Percentiles rank a stretch among this genome's conserved stretches.
Evolutionary conservation across 2,329 filamentous ascomycete species (phyloP).

Genomic region (Epichloe uncinata): DNA sequence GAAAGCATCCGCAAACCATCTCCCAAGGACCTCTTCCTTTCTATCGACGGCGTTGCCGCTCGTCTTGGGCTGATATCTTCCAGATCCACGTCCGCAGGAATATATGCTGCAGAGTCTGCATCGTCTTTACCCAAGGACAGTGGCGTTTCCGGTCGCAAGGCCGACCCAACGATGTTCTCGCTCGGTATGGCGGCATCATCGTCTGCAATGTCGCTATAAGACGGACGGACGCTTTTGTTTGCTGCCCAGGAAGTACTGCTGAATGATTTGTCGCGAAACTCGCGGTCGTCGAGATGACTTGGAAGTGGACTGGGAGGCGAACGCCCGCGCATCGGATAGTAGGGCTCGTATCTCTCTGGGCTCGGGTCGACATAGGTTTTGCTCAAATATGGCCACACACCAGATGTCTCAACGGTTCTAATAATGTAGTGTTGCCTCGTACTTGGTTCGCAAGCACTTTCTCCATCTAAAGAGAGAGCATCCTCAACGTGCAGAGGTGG

Average conservation of each 20-base stretch:
- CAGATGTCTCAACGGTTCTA: conserved; percentile 27
- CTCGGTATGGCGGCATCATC: conserved; percentile 10
- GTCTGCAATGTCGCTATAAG: conserved; percentile 22
- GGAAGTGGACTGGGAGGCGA: conserved; percentile 40
- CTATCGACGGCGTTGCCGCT: not conserved
- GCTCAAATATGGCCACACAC: conserved; percentile 30
- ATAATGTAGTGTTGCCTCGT: conserved; percentile 22
- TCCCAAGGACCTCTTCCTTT: conserved; percentile 6
- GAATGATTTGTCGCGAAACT: conserved; percentile 16
- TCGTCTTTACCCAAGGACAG: not conserved
- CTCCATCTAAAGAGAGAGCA: conserved; percentile 25
- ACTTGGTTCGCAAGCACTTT: conserved; percentile 21
- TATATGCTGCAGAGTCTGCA: not conserved
- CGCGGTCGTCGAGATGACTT: conserved; percentile 26
- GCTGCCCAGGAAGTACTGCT: conserved; percentile 24
- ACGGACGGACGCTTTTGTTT: conserved; percentile 25
- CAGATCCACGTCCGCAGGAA: not conserved
- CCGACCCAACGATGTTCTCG: not conserved
- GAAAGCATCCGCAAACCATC: conserved; percentile 3
- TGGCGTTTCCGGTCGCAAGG: not conserved
- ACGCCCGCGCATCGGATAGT: conserved; percentile 36
- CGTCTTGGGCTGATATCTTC: conserved; percentile 2
- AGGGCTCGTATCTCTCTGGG: conserved; percentile 25
- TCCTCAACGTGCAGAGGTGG: conserved; percentile 28
- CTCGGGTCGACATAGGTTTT: conserved; percentile 24